phyloP scores from a whole-genome alignment of 2,329 filamentous ascomycete species.

The Coniochaeta hoffmannii region DNA sequence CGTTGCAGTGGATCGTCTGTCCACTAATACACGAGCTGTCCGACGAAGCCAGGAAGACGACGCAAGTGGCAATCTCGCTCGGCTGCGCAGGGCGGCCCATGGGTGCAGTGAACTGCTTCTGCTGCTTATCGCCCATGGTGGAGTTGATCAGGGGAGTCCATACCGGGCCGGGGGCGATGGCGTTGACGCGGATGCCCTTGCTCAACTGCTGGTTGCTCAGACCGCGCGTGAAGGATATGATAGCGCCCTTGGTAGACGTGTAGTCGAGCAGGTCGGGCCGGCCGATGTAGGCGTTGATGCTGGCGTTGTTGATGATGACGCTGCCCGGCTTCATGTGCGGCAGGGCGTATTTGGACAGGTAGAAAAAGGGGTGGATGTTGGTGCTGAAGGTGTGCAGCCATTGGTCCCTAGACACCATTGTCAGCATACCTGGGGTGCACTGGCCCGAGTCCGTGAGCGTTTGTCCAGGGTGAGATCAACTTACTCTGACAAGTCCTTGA shows the following conservation, averaged over 20 bases:
- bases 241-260: conserved; percentile 71
- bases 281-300: conserved; percentile 76
- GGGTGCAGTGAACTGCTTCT: conserved; percentile 65
- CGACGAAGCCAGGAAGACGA: conserved; percentile 70
- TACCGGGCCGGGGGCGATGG: conserved; percentile 70
- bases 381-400: conserved; percentile 75
- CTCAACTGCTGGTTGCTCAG: conserved; percentile 67
- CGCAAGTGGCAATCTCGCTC: conserved; percentile 73
- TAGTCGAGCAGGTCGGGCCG: conserved; percentile 77
- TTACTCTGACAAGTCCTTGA: conserved; percentile 62
- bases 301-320: conserved; percentile 80
- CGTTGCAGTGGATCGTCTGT: conserved; percentile 53
- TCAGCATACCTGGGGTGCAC: conserved; percentile 11
- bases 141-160: conserved; percentile 71
- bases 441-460: too few species aligned
- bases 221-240: conserved; percentile 71
- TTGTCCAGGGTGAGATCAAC: conserved; percentile 15
- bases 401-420: conserved; percentile 48
- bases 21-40: conserved; percentile 71
- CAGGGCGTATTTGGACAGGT: conserved; percentile 68
- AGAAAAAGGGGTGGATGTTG: conserved; percentile 80
- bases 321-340: conserved; percentile 68
- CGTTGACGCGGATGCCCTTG: conserved; percentile 70
- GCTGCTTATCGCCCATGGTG: conserved; percentile 63
- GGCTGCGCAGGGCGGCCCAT: conserved; percentile 76